Percentiles rank a stretch among this genome's conserved stretches.
These are phyloP conservation scores for Nicotiana benthamiana DNA, from an alignment of 257 asterid genomes.

Conservation along the genomic window DNA sequence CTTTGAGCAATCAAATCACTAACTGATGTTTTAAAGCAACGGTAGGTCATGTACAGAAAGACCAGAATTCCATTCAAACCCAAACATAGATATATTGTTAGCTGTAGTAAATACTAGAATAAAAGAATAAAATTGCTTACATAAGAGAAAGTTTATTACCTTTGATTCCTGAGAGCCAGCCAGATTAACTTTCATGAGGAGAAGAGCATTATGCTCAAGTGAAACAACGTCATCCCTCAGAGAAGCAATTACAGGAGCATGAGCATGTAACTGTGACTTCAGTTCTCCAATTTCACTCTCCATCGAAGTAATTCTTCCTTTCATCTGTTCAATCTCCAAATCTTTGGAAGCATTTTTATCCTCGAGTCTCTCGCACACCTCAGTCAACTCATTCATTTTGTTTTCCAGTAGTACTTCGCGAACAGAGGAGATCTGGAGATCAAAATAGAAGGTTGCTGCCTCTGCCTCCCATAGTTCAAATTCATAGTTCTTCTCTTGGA, in stretches of 20 bases:
- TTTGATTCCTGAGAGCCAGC: conserved; percentile 36
- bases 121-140: neutral
- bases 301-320: conserved; percentile 39
- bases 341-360: conserved; percentile 36
- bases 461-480: conserved; percentile 81
- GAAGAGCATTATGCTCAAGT: conserved; percentile 54
- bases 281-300: conserved; percentile 51
- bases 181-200: conserved; percentile 34
- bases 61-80: neutral
- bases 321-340: conserved; percentile 55
- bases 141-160: conserved; percentile 33
- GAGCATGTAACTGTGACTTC: conserved; percentile 47
- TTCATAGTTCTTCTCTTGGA: conserved; percentile 49
- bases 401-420: conserved; percentile 53
- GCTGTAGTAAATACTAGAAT: neutral
- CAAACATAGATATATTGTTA: neutral
- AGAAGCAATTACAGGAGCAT: conserved; percentile 54
- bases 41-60: neutral
- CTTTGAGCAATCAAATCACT: neutral
- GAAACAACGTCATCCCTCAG: conserved; percentile 56
- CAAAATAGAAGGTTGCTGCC: conserved; percentile 68
- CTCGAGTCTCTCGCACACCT: conserved; percentile 43
- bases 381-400: conserved; percentile 72
- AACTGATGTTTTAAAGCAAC: neutral
- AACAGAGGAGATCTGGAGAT: conserved; percentile 73